Percentiles rank a stretch among this genome's conserved stretches.
phyloP scores from a whole-genome alignment of 1,284 basidiomycete species.

The Abortiporus biennis region DNA sequence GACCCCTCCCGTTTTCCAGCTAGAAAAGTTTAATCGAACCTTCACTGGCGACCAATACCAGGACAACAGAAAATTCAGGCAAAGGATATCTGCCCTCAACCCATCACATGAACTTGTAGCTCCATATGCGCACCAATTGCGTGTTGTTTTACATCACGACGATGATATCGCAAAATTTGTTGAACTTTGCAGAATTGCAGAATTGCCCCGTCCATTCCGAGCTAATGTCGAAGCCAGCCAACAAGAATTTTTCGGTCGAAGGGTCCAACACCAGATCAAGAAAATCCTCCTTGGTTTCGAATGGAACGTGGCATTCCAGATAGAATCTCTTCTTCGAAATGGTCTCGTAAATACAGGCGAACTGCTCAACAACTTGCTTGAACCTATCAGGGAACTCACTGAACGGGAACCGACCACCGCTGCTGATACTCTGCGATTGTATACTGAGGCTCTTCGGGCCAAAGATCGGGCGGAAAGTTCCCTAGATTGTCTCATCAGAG shows the following conservation, averaged over 20 bases:
- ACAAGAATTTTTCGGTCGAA: constrained; percentile 42
- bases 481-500: constrained; percentile 43
- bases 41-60: constrained; percentile 30
- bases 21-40: constrained; percentile 48
- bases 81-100: constrained; percentile 49
- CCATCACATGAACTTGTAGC: constrained; percentile 47
- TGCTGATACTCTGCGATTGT: constrained; percentile 45
- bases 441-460: constrained; percentile 37
- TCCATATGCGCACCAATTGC: constrained; percentile 60
- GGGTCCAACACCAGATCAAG: constrained; percentile 38
- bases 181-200: constrained; percentile 46
- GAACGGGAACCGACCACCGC: constrained; percentile 27
- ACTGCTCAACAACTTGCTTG: constrained; percentile 39
- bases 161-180: constrained; percentile 41
- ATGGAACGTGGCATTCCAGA: constrained; percentile 65
- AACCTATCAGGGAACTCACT: constrained; percentile 28
- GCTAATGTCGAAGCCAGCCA: constrained; percentile 39
- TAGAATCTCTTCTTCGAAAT: constrained; percentile 59
- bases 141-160: constrained; percentile 43
- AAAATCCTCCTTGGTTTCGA: constrained; percentile 34
- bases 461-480: constrained; percentile 39
- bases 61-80: constrained; percentile 41
- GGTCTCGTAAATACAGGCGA: constrained; percentile 52
- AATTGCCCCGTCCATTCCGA: constrained; percentile 32
- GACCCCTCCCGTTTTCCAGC: constrained; percentile 57